These are phyloP conservation scores for Camelina laxa DNA, from an alignment of 345 rosid genomes.

Conservation along the genomic window DNA sequence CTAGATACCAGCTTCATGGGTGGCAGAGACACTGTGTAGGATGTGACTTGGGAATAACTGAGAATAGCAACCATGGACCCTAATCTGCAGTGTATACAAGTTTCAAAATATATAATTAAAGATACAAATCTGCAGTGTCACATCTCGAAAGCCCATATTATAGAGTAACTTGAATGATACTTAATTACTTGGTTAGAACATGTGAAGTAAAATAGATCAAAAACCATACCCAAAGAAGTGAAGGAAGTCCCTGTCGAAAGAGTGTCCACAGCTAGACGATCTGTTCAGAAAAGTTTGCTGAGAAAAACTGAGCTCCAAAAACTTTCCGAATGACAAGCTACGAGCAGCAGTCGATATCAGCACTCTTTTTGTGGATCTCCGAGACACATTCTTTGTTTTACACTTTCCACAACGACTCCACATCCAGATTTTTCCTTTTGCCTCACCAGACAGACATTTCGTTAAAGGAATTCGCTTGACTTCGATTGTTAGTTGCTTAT, in stretches of 20 bases:
- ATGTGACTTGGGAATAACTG: conserved; percentile 73
- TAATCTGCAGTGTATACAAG: conserved; percentile 53
- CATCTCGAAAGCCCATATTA: neutral
- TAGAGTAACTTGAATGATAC: neutral
- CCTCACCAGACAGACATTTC: conserved; percentile 67
- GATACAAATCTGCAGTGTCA: neutral
- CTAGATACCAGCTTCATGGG: conserved; percentile 67
- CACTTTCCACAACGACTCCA: conserved; percentile 94
- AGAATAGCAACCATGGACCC: conserved; percentile 93
- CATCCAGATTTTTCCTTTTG: conserved; percentile 93
- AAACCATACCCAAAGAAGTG: conserved; percentile 90
- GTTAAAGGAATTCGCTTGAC: conserved; percentile 55
- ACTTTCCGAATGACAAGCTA: conserved; percentile 88
- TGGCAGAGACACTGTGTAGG: conserved; percentile 76
- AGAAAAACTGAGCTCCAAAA: conserved; percentile 90
- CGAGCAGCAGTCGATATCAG: conserved; percentile 75
- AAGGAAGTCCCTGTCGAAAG: conserved; percentile 70
- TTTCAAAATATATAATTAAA: conserved; percentile 13
- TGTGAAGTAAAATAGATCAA: conserved; percentile 20
- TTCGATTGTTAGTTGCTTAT: conserved; percentile 77
- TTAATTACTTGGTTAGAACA: conserved; percentile 11
- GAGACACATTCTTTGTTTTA: conserved; percentile 52
- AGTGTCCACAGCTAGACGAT: conserved; percentile 85
- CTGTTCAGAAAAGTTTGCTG: conserved; percentile 51
- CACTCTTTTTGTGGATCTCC: conserved; percentile 79